phyloP scores from a whole-genome alignment of 2,329 filamentous ascomycete genomes.

The Aspergillus tanneri region DNA sequence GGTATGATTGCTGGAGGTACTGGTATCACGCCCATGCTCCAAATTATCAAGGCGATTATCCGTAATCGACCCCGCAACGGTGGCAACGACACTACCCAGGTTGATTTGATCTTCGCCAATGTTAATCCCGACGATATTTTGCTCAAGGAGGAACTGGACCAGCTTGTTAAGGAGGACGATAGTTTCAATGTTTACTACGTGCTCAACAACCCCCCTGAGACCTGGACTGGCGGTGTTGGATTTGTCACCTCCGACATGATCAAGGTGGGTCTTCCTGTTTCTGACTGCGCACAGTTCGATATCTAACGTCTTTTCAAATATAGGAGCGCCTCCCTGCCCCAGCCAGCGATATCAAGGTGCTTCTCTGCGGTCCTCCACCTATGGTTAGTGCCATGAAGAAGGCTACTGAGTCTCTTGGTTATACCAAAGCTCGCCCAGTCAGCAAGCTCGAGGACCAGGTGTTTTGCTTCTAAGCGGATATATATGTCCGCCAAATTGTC shows the following conservation, averaged over 20 bases:
- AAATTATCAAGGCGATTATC: slow-evolving; percentile 88
- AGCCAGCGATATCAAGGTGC: slow-evolving; percentile 83
- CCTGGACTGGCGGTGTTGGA: slow-evolving; percentile 88
- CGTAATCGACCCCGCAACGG: slow-evolving; percentile 66
- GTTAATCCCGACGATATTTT: slow-evolving; percentile 91
- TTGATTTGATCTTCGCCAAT: slow-evolving; percentile 96
- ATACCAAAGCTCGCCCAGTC: slow-evolving; percentile 86
- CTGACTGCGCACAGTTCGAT: background rate
- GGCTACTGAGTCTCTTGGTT: slow-evolving; percentile 82
- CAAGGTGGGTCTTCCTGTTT: slow-evolving; percentile 56
- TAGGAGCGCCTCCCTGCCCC: slow-evolving; percentile 68
- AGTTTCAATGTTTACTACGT: slow-evolving; percentile 91
- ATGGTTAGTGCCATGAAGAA: slow-evolving; percentile 99
- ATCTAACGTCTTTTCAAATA: slow-evolving; percentile 4
- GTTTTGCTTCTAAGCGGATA: slow-evolving; percentile 74
- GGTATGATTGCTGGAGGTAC: slow-evolving; percentile 98
- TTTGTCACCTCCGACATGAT: slow-evolving; percentile 97
- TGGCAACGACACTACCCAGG: slow-evolving; percentile 78
- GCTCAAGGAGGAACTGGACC: slow-evolving; percentile 85
- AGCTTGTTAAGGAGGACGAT: slow-evolving; percentile 71
- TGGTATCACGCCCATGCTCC: slow-evolving; percentile 97
- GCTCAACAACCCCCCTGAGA: slow-evolving; percentile 89
- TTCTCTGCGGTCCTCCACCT: slow-evolving; percentile 91
- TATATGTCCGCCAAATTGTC: slow-evolving; percentile 3
- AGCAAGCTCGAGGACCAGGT: slow-evolving; percentile 98